Conservation (phyloP, 495 filamentous ascomycete genomes). For the Emericellopsis terricola region DNA sequence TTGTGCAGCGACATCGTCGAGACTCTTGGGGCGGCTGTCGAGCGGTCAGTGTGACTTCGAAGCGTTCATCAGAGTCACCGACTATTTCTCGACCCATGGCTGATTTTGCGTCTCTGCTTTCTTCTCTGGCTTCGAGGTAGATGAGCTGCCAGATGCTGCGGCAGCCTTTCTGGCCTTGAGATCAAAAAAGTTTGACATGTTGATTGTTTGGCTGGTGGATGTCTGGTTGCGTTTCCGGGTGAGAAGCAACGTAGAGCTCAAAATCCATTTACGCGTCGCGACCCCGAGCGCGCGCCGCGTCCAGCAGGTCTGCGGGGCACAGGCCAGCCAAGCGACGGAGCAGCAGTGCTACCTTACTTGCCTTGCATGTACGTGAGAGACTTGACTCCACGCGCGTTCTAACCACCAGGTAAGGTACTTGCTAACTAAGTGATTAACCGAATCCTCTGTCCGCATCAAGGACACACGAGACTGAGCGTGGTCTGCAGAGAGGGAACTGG, state of each 20-base stretch:
- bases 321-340: no score
- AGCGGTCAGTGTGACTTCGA: background rate
- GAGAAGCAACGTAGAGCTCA: no score
- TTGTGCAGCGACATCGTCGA: slow-evolving; percentile 92
- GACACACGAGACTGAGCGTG: no score
- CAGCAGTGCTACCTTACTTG: no score
- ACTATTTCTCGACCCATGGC: slow-evolving; percentile 99
- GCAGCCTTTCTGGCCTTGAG: slow-evolving; percentile 82
- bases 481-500: no score
- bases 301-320: no score
- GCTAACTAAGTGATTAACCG: no score
- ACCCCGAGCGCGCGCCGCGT: background rate
- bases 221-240: background rate
- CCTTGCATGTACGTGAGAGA: no score
- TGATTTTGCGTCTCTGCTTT: slow-evolving; percentile 45
- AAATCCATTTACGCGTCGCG: background rate
- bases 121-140: slow-evolving; percentile 33
- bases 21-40: slow-evolving; percentile 70
- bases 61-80: slow-evolving; percentile 12
- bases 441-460: no score
- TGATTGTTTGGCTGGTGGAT: background rate
- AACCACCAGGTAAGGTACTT: no score
- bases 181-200: slow-evolving; percentile 80
- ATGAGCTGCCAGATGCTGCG: slow-evolving; percentile 41
- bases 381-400: no score